Conservation (phyloP, 2,329 filamentous ascomycete genomes). For the Neonectria coccinea region DNA sequence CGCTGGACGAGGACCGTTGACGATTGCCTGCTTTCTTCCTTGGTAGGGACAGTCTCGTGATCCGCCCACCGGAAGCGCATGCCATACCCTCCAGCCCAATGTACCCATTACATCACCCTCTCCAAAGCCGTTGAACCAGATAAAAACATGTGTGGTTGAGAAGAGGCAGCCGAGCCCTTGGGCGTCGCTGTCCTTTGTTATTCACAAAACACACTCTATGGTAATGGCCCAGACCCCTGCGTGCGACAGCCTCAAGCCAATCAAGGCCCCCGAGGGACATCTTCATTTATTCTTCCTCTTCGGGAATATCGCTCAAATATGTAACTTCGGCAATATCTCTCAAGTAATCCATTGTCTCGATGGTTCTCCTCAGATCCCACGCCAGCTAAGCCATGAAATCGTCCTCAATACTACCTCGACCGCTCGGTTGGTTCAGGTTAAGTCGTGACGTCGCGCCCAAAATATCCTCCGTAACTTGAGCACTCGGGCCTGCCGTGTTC, state of each 20-base stretch:
- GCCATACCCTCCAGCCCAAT: background rate
- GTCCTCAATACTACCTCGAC: constrained; percentile 54
- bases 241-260: background rate
- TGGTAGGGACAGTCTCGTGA: background rate
- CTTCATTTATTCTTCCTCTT: background rate
- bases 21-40: background rate
- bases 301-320: background rate
- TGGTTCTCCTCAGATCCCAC: background rate
- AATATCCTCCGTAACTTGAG: constrained; percentile 52
- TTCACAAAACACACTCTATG: background rate
- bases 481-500: constrained; percentile 42
- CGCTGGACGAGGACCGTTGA: background rate
- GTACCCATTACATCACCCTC: background rate
- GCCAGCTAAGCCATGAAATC: constrained; percentile 57
- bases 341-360: background rate
- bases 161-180: background rate
- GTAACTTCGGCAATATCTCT: background rate
- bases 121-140: background rate
- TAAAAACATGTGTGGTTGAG: background rate
- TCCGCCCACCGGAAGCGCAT: background rate
- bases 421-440: constrained; percentile 51
- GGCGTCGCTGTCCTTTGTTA: background rate
- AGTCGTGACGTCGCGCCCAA: constrained; percentile 58
- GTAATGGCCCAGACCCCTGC: background rate
- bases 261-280: background rate